Base-by-base conservation (phyloP, 495 filamentous ascomycete species). In the Parachaetomium inaequale region DNA sequence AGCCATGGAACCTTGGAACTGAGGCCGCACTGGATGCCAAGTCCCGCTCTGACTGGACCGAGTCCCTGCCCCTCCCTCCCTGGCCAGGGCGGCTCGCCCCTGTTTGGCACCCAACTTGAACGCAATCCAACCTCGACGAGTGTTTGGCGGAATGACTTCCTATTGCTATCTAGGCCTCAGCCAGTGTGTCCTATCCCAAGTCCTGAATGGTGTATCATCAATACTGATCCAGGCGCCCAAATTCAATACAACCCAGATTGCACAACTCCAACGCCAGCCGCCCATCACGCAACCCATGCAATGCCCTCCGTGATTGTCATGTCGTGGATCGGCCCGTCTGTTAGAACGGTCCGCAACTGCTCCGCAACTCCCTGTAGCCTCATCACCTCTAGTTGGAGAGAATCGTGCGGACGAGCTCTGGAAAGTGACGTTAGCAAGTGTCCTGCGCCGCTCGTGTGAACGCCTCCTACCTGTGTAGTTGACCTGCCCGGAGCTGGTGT, bases 351-450 rank as follows among this genome's bases (percentile, higher is more conserved):
- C 12, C 57, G 1, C 4, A 7, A 29, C 12, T 21, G 36, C n/a
- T 59, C 25, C 52, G 3, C 14, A 46, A 40, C 17, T 14, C n/a
- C 29, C 54, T 31, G n/a, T 15, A 17, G 3, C 32, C 19, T 51
- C 21, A 14, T 38, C 34, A 15, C 29, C 38, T 53, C 82, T 83
- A 96, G 78, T 96, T 96, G 73, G 90, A 92, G 64, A 96, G 87
- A 75, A 96, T 96, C 40, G 90, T 96, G 68, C 92, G 90, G 66
- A 96, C 93, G 59, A 96, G 88, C 61, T 96, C 91, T 93, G 59
- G 29, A 28, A 26, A 8, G 1, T 4, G 4, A 15, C 3, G 32
- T 59, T 21, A 29, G 25, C 56, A 49, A 17, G 2, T 17, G 23
- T 4, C 26, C 12, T 21, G 19, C 7, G 4, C 29, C n/a, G 12